Conservation (phyloP, 2,329 filamentous ascomycete species). For the Cladophialophora immunda region DNA sequence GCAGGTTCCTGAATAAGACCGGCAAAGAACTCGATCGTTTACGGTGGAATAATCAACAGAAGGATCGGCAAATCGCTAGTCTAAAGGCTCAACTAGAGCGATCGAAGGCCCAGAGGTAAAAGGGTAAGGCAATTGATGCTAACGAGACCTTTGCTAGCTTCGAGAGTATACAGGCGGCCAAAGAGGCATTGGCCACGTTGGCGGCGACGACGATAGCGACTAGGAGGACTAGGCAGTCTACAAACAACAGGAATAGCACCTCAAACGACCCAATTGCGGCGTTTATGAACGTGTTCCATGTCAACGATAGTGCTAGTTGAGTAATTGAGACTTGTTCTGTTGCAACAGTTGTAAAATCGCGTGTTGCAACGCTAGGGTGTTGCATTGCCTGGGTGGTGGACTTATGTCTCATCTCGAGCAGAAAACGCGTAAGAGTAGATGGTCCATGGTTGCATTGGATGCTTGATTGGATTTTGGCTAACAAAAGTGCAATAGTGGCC, state of each 20-base stretch:
- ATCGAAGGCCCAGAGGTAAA: conserved; percentile 6
- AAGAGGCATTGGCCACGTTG: conserved; percentile 9
- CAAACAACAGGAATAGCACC: not conserved
- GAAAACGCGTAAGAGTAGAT: not conserved
- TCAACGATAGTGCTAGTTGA: conserved; percentile 5
- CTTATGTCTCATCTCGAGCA: not conserved
- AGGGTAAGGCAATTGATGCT: conserved; percentile 8
- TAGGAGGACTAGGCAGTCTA: not conserved
- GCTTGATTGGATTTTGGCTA: not conserved
- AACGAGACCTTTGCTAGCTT: conserved; percentile 26
- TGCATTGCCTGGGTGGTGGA: conserved; percentile 7
- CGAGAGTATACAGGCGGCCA: conserved; percentile 13
- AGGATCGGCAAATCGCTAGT: not conserved
- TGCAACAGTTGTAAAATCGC: not conserved
- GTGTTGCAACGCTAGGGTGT: conserved; percentile 11
- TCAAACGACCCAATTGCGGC: not conserved
- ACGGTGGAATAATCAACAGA: not conserved
- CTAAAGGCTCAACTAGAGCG: not conserved
- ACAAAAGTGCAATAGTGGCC: conserved; percentile 27
- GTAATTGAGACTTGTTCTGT: conserved; percentile 9
- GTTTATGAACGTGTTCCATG: conserved; percentile 12
- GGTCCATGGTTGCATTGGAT: conserved; percentile 12
- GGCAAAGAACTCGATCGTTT: conserved; percentile 16
- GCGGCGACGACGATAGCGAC: not conserved
- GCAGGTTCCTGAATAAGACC: conserved; percentile 12